Evolutionary conservation across 345 rosid species (phyloP).

Genomic region (Eucalyptus cloeziana): DNA sequence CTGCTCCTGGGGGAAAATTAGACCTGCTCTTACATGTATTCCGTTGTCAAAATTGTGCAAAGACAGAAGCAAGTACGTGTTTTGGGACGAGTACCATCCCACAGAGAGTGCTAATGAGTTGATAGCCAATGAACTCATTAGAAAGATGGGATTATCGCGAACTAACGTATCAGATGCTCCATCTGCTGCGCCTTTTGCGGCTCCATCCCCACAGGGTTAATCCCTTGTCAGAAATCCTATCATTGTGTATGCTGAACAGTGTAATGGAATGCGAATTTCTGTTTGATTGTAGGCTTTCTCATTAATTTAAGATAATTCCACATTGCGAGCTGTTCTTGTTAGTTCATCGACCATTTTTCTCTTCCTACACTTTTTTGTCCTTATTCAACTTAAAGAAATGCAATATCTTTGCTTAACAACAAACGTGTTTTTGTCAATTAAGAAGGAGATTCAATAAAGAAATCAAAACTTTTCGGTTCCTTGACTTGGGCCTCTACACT

Average conservation of each 20-base stretch:
- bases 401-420: not conserved
- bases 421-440: not conserved
- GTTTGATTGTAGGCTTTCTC: not conserved
- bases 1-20: conserved; percentile 69
- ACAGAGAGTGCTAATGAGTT: conserved; percentile 70
- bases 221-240: not conserved
- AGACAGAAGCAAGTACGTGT: conserved; percentile 86
- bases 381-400: not conserved
- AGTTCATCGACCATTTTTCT: not conserved
- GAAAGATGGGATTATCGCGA: conserved; percentile 47
- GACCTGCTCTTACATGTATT: conserved; percentile 84
- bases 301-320: not conserved
- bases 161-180: conserved; percentile 10
- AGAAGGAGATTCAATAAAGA: not conserved
- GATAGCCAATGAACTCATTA: conserved; percentile 69
- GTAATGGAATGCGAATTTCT: not conserved
- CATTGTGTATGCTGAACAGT: not conserved
- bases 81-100: conserved; percentile 98
- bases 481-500: not conserved
- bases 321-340: not conserved
- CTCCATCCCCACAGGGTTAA: conserved; percentile 23
- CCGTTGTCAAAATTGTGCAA: conserved; percentile 75
- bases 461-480: not conserved
- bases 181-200: not conserved
- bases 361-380: not conserved